Base-by-base conservation (phyloP, 768 basidiomycete species). In the Asterophora lycoperdoides region DNA sequence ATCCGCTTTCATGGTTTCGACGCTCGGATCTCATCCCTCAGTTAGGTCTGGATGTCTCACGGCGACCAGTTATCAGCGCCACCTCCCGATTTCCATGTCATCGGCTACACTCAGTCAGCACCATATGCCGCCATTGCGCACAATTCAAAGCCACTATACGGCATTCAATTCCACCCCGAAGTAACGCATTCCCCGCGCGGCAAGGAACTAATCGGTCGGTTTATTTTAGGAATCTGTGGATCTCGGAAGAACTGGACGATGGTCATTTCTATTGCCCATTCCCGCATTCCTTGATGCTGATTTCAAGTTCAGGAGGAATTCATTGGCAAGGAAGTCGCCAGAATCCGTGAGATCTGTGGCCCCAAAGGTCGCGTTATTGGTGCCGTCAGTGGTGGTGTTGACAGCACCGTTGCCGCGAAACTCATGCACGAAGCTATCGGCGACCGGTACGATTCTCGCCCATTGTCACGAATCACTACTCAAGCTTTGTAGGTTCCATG, bases 351-450 rank as follows among this genome's bases (percentile, higher is more conserved):
- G 34, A 93, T 98, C 33, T 97, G 94, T 61, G 96, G 96, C 0
- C 80, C 84, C 2, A 92, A 81, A 59, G 95, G 94, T 29, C 93
- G 93, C 44, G 96, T 99, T 43, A 97, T 99, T 48, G 96, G 96
- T 44, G 96, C 96, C 11, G 95, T 98, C 42, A 90, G 87, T 53
- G 96, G 96, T 20, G 96, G 96, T 41, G 96, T 99, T 41, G 96
- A 98, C 65, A 95, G 93, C 56, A 93, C 93, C 0, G 96, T 99
- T 13, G 96, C 96, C 4, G 96, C 96, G 36, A 98, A 97, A 69
- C 77, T 99, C 52, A 99, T 99, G 96, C 94, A 98, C 58, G 94
- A 97, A 72, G 96, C 96, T 20, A 98, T 99, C 59, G 96, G 96
- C 23, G 93, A 97, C 65, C 80, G 95, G 92, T 90, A 61, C 36